Evolutionary conservation across 352 stramenopile genomes (phyloP).

Genomic region (Globisporangium abappressorium): DNA sequence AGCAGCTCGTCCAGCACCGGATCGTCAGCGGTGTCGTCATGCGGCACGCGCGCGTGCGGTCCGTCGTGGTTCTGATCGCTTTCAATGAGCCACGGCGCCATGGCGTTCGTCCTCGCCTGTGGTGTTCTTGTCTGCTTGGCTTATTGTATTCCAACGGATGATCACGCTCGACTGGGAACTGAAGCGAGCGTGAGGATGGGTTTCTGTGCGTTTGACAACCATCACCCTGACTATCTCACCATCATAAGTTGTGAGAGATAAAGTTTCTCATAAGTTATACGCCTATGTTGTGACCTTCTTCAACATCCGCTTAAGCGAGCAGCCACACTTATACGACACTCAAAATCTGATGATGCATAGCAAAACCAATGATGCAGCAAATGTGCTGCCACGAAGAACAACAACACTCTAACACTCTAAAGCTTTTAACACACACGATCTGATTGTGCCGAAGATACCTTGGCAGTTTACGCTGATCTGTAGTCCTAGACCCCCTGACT

Average conservation of each 20-base stretch:
- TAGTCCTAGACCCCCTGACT: background rate
- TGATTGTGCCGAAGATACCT: too few relatives aligned
- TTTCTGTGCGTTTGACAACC: too few relatives aligned
- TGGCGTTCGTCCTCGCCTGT: background rate
- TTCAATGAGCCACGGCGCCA: background rate
- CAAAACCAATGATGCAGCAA: too few relatives aligned
- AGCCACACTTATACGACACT: too few relatives aligned
- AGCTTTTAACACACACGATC: too few relatives aligned
- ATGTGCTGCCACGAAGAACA: too few relatives aligned
- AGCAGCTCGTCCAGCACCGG: background rate
- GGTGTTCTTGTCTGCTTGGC: background rate
- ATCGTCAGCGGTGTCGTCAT: background rate
- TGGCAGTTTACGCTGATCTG: background rate
- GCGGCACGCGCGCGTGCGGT: too few relatives aligned
- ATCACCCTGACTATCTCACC: too few relatives aligned
- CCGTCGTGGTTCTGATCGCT: background rate
- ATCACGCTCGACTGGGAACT: background rate
- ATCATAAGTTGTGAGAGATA: background rate
- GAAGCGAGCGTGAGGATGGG: background rate
- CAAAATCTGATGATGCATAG: too few relatives aligned
- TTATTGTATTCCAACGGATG: background rate
- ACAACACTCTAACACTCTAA: too few relatives aligned
- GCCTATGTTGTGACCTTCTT: conserved; percentile 11
- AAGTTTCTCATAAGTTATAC: too few relatives aligned
- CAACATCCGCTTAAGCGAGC: too few relatives aligned